These are phyloP conservation scores for Ceratocystis eucalypticola DNA, from an alignment of 2,329 filamentous ascomycete species.

Conservation along the genomic window DNA sequence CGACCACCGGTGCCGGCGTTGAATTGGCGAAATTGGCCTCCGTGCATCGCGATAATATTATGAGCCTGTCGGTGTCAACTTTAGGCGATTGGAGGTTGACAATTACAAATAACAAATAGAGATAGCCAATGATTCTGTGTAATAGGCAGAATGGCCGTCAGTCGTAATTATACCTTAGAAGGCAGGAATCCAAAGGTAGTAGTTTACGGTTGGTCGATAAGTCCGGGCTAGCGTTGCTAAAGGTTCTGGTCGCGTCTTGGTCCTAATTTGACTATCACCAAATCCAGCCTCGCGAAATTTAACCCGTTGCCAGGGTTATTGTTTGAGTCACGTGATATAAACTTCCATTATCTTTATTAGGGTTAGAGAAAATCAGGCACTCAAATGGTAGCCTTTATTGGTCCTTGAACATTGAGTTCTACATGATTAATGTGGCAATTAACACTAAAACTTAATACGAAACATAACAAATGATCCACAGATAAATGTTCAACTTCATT, in stretches of 20 bases:
- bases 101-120: not conserved
- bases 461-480: no score
- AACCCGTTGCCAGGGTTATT: not conserved
- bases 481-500: no score
- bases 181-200: not conserved
- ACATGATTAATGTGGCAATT: no score
- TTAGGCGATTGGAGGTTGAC: not conserved
- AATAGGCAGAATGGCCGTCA: not conserved
- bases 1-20: slow-evolving; percentile 12
- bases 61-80: not conserved
- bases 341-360: not conserved
- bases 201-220: not conserved
- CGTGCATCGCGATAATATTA: slow-evolving; percentile 13
- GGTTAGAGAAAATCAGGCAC: not conserved
- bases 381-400: no score
- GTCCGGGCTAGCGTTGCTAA: not conserved
- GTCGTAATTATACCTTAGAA: not conserved
- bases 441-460: no score
- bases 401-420: no score
- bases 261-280: not conserved
- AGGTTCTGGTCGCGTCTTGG: not conserved
- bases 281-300: slow-evolving; percentile 12
- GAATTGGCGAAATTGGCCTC: slow-evolving; percentile 19
- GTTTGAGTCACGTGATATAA: not conserved
- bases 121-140: not conserved